Evolutionary conservation across 768 basidiomycete genomes (phyloP), one percentile per base, ranked within the genome.

Genomic region (Termitomyces bulborhizus): DNA sequence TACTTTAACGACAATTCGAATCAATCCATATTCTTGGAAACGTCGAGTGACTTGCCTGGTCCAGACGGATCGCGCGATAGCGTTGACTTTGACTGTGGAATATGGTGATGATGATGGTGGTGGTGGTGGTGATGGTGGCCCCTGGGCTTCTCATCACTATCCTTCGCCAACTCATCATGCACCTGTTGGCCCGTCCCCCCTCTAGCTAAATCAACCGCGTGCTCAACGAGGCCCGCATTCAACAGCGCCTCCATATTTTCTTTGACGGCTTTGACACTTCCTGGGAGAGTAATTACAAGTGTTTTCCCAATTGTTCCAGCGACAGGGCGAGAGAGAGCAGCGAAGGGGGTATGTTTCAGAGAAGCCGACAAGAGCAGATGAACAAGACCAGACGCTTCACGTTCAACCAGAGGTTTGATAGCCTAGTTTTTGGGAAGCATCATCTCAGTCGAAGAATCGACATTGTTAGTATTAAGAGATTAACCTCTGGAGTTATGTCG

Each of bases 401-500:
- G 82, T 54, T 87, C 81, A 9, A 90, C 75, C n/a, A 90, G 71
- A 1, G 83, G 77, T 21, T 71, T 66, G 52, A 87, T 77, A 0
- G 86, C 82, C 85, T 87, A 57, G 15, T 13, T 8, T 29, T 32
- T 3, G 8, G 15, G 3, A 36, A 37, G 15, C 15, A 37, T 24
- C 15, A 18, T 24, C 50, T 31, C 31, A 44, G 41, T 36, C 41
- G 26, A 44, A n/a, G 6, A 4, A 27, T 21, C 26, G 34, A 16
- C 42, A 5, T 27, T 29, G 4, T 26, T 5, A 11, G 53, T 32
- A n/a, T 29, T 34, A 21, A 40, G 41, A 42, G 29, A 27, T 43
- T 46, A 45, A 89, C 92, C 79, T 96, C 91, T 39, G 93, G 93
- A 4, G 93, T 96, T 43, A 76, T 71, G 69, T 96, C 93, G 60